Conservation (phyloP, 73 alveolate genomes). For the Breviolum minutum region DNA sequence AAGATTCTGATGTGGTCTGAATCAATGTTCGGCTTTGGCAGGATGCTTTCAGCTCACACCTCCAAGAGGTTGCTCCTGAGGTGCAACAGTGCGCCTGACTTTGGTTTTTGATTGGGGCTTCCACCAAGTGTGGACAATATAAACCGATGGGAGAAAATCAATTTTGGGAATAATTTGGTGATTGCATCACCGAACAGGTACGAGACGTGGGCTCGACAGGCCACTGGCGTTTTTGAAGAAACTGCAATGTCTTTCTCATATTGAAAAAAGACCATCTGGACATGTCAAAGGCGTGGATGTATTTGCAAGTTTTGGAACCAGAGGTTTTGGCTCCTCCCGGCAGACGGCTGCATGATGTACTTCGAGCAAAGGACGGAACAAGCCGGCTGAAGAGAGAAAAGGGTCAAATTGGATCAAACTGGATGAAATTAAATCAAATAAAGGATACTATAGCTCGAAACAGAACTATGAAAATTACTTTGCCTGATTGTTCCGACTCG, state of each 20-base stretch:
- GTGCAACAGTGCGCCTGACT: constrained; percentile 44
- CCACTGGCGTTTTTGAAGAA: background rate
- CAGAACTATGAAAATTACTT: no score
- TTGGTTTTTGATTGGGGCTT: no score
- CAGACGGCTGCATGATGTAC: constrained; percentile 76
- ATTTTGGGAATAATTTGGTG: background rate
- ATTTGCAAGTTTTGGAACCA: no score
- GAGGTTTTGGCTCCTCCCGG: constrained; percentile 91
- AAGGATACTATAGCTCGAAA: no score
- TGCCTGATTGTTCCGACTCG: background rate
- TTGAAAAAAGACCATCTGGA: background rate
- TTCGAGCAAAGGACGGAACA: constrained; percentile 44
- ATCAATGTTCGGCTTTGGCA: background rate
- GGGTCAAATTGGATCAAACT: background rate
- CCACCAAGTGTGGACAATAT: no score
- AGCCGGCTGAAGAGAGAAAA: background rate
- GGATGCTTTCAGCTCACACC: constrained; percentile 89
- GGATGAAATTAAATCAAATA: background rate
- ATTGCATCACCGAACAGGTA: constrained; percentile 18
- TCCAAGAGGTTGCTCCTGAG: constrained; percentile 87
- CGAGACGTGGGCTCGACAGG: constrained; percentile 94
- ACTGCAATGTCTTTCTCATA: no score
- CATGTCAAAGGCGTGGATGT: background rate
- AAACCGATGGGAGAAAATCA: background rate
- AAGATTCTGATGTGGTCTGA: no score